Evolutionary conservation across 176 grass and related monocot genomes (phyloP).

Genomic region (Phoenix roebelenii): DNA sequence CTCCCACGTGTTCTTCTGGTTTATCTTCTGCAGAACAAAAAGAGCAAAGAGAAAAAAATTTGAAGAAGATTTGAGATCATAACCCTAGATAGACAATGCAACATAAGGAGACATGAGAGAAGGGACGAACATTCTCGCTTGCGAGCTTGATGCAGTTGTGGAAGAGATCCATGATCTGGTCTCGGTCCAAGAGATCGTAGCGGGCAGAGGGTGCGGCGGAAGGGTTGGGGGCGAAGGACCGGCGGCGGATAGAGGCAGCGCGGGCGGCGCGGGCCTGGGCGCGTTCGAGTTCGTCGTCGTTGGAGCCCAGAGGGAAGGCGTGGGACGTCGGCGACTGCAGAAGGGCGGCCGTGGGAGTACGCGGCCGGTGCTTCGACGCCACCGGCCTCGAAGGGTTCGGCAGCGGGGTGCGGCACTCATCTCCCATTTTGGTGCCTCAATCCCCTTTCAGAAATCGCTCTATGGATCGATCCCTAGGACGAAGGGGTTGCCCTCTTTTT

Average conservation of each 20-base stretch:
- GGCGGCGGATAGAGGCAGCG: constrained; percentile 42
- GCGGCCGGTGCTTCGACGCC: constrained; percentile 8
- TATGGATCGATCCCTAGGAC: no score
- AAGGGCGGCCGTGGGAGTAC: constrained; percentile 26
- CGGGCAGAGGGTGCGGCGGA: neutral
- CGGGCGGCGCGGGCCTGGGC: constrained; percentile 57
- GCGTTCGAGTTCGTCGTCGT: constrained; percentile 85
- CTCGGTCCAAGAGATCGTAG: constrained; percentile 55
- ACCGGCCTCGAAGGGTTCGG: constrained; percentile 10
- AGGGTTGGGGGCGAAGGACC: constrained; percentile 21
- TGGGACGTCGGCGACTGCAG: constrained; percentile 49
- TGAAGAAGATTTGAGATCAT: neutral
- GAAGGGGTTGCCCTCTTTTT: no score
- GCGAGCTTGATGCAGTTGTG: constrained; percentile 96
- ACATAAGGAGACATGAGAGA: neutral
- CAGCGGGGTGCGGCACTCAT: constrained; percentile 11
- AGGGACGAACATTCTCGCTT: constrained; percentile 58
- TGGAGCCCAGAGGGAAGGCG: constrained; percentile 63
- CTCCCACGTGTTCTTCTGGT: constrained; percentile 98
- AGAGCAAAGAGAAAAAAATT: neutral
- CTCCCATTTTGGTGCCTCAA: neutral
- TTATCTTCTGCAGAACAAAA: constrained; percentile 59
- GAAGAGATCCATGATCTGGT: constrained; percentile 85
- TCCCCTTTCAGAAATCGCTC: no score
- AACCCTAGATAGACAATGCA: neutral